Percentiles rank a stretch among this genome's conserved stretches.
phyloP scores from a whole-genome alignment of 495 filamentous ascomycete species.

The Penicillium crystallinum region DNA sequence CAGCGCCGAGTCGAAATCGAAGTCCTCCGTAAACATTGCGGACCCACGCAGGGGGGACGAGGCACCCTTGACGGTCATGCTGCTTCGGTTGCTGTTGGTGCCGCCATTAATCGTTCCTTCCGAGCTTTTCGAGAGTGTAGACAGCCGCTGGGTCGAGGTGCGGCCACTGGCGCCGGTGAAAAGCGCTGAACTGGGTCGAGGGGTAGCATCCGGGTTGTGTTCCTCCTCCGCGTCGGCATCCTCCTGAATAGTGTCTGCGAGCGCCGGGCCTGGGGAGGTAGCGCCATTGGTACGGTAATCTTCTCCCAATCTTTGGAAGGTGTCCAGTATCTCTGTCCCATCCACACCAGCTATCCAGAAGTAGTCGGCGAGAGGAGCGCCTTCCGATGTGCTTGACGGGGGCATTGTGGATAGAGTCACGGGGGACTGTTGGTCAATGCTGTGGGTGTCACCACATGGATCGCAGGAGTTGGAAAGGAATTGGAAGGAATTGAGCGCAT shows the following conservation, averaged over 20 bases:
- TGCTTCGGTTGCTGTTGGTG: slow-evolving; percentile 92
- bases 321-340: slow-evolving; percentile 51
- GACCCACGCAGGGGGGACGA: slow-evolving; percentile 36
- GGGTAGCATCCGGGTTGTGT: slow-evolving; percentile 32
- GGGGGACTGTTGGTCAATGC: slow-evolving; percentile 1
- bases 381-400: slow-evolving; percentile 31
- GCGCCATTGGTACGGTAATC: slow-evolving; percentile 45
- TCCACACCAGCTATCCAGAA: slow-evolving; percentile 98
- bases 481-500: not conserved
- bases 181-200: slow-evolving; percentile 51
- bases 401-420: slow-evolving; percentile 23
- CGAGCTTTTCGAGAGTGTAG: slow-evolving; percentile 58
- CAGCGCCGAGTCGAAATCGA: slow-evolving; percentile 89
- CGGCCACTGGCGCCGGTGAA: slow-evolving; percentile 46
- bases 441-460: slow-evolving; percentile 33
- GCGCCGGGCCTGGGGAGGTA: slow-evolving; percentile 44
- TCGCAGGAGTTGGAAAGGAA: slow-evolving; percentile 7
- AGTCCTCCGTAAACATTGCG: slow-evolving; percentile 50
- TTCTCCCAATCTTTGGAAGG: slow-evolving; percentile 45
- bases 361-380: slow-evolving; percentile 89
- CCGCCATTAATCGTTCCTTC: slow-evolving; percentile 47
- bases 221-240: slow-evolving; percentile 61
- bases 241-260: slow-evolving; percentile 79
- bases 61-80: slow-evolving; percentile 69
- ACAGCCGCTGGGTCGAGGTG: slow-evolving; percentile 62